phyloP scores from a whole-genome alignment of 2,329 filamentous ascomycete genomes.

The Fusarium ramigenum region DNA sequence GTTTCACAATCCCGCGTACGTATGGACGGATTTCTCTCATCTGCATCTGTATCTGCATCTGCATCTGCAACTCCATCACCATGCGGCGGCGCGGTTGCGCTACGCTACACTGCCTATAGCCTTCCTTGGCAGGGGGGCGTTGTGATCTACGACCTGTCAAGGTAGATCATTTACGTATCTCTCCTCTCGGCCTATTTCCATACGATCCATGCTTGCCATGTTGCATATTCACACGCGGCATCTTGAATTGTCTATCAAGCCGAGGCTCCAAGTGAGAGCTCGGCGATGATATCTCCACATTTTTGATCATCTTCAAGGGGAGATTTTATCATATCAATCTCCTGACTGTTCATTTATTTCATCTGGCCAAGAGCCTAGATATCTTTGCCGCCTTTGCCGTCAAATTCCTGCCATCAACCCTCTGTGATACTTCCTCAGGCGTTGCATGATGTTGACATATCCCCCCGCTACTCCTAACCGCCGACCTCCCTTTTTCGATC shows the following conservation, averaged over 20 bases:
- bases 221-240: slow-evolving; percentile 28
- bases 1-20: slow-evolving; percentile 17
- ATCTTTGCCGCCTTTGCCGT: slow-evolving; percentile 14
- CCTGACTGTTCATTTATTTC: slow-evolving; percentile 11
- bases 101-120: not conserved
- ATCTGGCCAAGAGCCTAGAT: slow-evolving; percentile 1
- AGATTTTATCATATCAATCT: slow-evolving; percentile 5
- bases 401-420: not conserved
- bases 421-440: slow-evolving; percentile 21
- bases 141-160: slow-evolving; percentile 33
- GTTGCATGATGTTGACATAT: slow-evolving; percentile 33
- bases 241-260: slow-evolving; percentile 23
- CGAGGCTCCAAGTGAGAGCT: slow-evolving; percentile 29
- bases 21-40: slow-evolving; percentile 18
- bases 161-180: slow-evolving; percentile 9
- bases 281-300: slow-evolving; percentile 17
- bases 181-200: not conserved
- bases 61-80: slow-evolving; percentile 21
- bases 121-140: slow-evolving; percentile 29
- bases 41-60: slow-evolving; percentile 35
- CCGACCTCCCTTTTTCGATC: slow-evolving; percentile 18
- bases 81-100: slow-evolving; percentile 5
- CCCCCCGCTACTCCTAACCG: slow-evolving; percentile 13
- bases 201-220: slow-evolving; percentile 1
- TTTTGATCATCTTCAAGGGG: slow-evolving; percentile 5